Conservation (phyloP, 1,284 basidiomycete species). For the Moesziomyces sp. region DNA sequence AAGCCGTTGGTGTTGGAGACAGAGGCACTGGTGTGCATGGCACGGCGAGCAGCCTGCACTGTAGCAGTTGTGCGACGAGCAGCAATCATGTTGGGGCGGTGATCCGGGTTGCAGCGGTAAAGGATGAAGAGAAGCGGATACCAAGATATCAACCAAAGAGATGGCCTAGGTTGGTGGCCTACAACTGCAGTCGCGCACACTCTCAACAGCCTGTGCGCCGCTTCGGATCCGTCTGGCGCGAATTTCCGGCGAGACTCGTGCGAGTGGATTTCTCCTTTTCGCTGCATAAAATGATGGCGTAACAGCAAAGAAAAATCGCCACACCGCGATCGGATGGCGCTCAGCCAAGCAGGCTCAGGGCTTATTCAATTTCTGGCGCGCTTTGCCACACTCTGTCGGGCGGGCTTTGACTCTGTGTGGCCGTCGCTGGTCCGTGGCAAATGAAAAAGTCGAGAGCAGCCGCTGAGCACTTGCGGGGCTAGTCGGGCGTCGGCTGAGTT, state of each 20-base stretch:
- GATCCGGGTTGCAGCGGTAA: no score
- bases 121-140: no score
- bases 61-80: slow-evolving; percentile 8
- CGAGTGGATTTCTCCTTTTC: neutral
- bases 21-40: slow-evolving; percentile 19
- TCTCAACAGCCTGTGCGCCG: no score
- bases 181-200: no score
- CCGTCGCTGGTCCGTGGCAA: neutral
- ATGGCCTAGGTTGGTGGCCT: no score
- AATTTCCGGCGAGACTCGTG: slow-evolving; percentile 1
- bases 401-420: no score
- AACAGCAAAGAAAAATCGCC: neutral
- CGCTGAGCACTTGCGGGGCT: no score
- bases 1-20: slow-evolving; percentile 27
- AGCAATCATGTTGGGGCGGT: slow-evolving; percentile 12
- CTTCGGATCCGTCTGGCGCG: slow-evolving; percentile 7
- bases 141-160: no score
- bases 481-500: no score
- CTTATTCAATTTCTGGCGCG: neutral
- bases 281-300: neutral
- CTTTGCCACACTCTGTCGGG: neutral
- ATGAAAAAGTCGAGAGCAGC: neutral
- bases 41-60: slow-evolving; percentile 13
- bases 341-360: slow-evolving; percentile 6
- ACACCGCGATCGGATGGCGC: slow-evolving; percentile 1